A percentile compares a stretch with the other conserved stretches of the same genome.
Evolutionary conservation across 192 early-diverging fungal species (phyloP).

Genomic region (Gonapodya sp.): DNA sequence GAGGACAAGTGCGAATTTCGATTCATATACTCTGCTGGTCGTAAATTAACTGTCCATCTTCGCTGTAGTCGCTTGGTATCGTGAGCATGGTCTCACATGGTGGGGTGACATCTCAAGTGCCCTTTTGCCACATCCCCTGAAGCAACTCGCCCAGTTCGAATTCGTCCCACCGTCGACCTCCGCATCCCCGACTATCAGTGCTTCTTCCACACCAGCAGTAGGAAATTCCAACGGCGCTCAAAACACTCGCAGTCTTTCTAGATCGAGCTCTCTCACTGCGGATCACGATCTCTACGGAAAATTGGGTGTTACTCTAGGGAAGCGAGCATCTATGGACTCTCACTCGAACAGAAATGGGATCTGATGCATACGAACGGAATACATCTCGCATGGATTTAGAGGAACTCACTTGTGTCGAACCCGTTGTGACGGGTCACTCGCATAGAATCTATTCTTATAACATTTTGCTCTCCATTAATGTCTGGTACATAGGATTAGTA

Average conservation of each 20-base stretch:
- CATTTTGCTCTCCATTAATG: no score
- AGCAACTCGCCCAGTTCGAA: slow-evolving; percentile 35
- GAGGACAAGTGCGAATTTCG: slow-evolving; percentile 52
- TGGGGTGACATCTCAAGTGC: slow-evolving; percentile 53
- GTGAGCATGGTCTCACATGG: slow-evolving; percentile 34
- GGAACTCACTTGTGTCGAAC: no score
- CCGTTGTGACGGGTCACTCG: no score
- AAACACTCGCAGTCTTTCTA: background rate
- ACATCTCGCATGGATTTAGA: no score
- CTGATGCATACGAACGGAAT: no score
- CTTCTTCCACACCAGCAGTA: background rate
- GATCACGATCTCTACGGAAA: background rate
- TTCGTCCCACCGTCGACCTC: slow-evolving; percentile 92
- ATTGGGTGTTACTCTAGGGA: background rate
- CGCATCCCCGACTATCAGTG: slow-evolving; percentile 75
- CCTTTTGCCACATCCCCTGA: slow-evolving; percentile 38
- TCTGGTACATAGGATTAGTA: no score
- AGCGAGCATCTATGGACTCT: background rate
- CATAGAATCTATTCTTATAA: no score
- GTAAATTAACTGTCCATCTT: background rate
- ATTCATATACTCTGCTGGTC: background rate
- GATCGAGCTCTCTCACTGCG: background rate
- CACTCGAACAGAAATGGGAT: background rate
- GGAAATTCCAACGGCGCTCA: background rate
- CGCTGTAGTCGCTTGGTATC: slow-evolving; percentile 45